phyloP scores from a whole-genome alignment of 805 yeast species.

The Kodamaea restingae region DNA sequence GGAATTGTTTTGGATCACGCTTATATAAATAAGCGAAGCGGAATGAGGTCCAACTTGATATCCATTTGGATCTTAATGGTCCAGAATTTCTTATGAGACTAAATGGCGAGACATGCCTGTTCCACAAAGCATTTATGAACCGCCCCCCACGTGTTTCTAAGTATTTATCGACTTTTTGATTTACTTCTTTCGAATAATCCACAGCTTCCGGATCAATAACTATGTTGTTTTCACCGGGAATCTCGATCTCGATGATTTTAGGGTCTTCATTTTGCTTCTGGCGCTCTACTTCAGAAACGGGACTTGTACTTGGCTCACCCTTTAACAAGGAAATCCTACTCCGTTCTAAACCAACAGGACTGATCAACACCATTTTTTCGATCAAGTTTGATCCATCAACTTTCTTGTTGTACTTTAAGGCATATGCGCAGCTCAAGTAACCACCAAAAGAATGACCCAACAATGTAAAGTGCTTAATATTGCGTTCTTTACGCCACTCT shows the following conservation, averaged over 20 bases:
- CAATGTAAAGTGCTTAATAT: slow-evolving; percentile 31
- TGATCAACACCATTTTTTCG: slow-evolving; percentile 36
- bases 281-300: slow-evolving; percentile 11
- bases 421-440: slow-evolving; percentile 40
- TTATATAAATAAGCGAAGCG: slow-evolving; percentile 41
- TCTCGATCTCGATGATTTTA: slow-evolving; percentile 4
- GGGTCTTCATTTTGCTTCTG: slow-evolving; percentile 12
- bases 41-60: slow-evolving; percentile 51
- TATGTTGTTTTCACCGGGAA: slow-evolving; percentile 13
- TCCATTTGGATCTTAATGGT: slow-evolving; percentile 49
- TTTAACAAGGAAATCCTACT: slow-evolving; percentile 24
- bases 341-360: slow-evolving; percentile 44
- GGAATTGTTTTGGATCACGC: slow-evolving; percentile 28
- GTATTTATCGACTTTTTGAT: slow-evolving; percentile 9
- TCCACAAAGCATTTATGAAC: slow-evolving; percentile 42
- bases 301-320: slow-evolving; percentile 5
- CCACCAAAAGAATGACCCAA: slow-evolving; percentile 47
- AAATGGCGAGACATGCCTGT: slow-evolving; percentile 52
- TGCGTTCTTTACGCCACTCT: slow-evolving; percentile 38
- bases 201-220: not conserved
- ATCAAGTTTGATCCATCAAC: slow-evolving; percentile 21
- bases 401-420: slow-evolving; percentile 36
- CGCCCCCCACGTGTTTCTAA: slow-evolving; percentile 15
- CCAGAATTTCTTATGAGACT: slow-evolving; percentile 47
- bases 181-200: slow-evolving; percentile 8